phyloP scores from a whole-genome alignment of 345 rosid species.

The Aquilaria malaccensis region DNA sequence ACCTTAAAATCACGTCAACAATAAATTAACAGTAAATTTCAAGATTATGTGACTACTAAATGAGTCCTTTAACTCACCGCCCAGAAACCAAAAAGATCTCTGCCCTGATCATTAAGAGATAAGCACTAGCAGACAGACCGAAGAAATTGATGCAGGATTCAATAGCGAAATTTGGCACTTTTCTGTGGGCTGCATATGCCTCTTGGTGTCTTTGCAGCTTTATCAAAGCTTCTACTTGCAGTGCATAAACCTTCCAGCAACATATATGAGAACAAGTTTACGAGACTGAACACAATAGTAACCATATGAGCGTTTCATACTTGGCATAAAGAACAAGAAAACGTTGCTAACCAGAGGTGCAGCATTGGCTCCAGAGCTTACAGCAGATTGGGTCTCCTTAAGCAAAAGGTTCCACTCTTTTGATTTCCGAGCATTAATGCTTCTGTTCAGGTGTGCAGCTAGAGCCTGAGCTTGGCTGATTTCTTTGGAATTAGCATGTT shows the following conservation, averaged over 20 bases:
- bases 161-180: slow-evolving; percentile 33
- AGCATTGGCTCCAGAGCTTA: slow-evolving; percentile 50
- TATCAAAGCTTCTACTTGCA: slow-evolving; percentile 56
- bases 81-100: slow-evolving; percentile 54
- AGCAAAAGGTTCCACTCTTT: slow-evolving; percentile 46
- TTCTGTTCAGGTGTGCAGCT: slow-evolving; percentile 28
- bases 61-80: slow-evolving; percentile 42
- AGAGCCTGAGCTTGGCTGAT: slow-evolving; percentile 40
- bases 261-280: slow-evolving; percentile 1
- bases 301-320: not conserved
- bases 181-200: slow-evolving; percentile 36
- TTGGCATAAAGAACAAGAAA: not conserved
- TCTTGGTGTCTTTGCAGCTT: slow-evolving; percentile 53
- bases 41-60: not conserved
- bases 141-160: slow-evolving; percentile 39
- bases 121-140: slow-evolving; percentile 32
- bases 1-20: too few species aligned
- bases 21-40: not conserved
- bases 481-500: slow-evolving; percentile 24
- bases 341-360: slow-evolving; percentile 45
- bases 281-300: not conserved
- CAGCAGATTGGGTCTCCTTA: slow-evolving; percentile 33
- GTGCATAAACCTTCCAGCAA: slow-evolving; percentile 37
- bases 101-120: slow-evolving; percentile 41
- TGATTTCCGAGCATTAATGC: slow-evolving; percentile 34